Percentiles rank a stretch among this genome's conserved stretches.
Conservation (phyloP, 208 protist species). For the Leishmania major region DNA sequence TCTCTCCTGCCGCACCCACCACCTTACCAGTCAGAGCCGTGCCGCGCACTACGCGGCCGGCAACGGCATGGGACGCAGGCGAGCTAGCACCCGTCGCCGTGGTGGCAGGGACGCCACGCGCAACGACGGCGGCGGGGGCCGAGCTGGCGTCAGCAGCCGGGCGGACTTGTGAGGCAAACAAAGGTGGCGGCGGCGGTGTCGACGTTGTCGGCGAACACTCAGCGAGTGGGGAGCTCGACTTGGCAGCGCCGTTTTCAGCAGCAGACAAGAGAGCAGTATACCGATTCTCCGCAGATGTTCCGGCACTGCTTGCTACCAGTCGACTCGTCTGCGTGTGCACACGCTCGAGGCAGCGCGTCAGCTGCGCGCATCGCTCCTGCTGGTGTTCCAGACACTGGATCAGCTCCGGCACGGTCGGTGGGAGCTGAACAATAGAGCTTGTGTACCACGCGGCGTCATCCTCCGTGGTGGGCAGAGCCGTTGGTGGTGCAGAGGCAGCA, state of each 20-base stretch:
- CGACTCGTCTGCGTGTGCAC: conserved; percentile 38
- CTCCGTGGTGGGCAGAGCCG: neutral
- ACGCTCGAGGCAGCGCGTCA: conserved; percentile 34
- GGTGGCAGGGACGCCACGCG: conserved; percentile 9
- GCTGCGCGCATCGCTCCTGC: conserved; percentile 33
- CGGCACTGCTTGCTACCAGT: neutral
- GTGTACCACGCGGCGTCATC: conserved; percentile 19
- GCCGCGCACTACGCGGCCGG: conserved; percentile 12
- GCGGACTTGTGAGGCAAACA: neutral
- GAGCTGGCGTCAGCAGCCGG: neutral
- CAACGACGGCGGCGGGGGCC: neutral
- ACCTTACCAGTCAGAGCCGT: conserved; percentile 22
- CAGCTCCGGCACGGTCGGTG: conserved; percentile 55
- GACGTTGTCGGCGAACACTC: neutral
- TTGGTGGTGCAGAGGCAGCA: neutral
- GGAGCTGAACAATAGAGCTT: conserved; percentile 36
- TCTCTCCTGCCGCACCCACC: neutral
- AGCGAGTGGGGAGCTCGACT: neutral
- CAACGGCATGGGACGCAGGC: neutral
- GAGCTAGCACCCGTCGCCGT: neutral
- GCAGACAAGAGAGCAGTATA: conserved; percentile 1
- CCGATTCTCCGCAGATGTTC: neutral
- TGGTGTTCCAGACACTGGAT: conserved; percentile 38
- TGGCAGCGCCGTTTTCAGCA: neutral
- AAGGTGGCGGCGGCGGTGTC: neutral